Conservation (phyloP, 2,329 filamentous ascomycete species). For the Escovopsis weberi region DNA sequence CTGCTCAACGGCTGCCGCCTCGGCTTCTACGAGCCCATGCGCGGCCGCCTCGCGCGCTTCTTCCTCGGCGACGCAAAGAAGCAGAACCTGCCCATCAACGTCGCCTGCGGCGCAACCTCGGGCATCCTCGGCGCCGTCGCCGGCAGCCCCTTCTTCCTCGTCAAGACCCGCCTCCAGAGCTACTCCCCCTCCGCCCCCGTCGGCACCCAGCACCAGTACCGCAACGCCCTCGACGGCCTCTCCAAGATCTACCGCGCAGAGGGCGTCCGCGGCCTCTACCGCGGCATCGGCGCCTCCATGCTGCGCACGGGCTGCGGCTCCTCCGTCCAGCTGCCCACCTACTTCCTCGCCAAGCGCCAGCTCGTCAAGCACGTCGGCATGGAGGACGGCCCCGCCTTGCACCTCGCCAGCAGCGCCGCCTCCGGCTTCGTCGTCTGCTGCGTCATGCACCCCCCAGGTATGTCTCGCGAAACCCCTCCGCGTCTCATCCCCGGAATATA, state of each 20-base stretch:
- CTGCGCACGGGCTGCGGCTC: slow-evolving; percentile 91
- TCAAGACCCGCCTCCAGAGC: slow-evolving; percentile 92
- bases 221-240: slow-evolving; percentile 72
- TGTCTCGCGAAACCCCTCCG: slow-evolving; percentile 12
- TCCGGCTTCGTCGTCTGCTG: slow-evolving; percentile 95
- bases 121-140: slow-evolving; percentile 86
- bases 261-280: slow-evolving; percentile 69
- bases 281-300: slow-evolving; percentile 87
- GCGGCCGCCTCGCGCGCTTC: slow-evolving; percentile 51
- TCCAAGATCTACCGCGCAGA: slow-evolving; percentile 63
- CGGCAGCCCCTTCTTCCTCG: slow-evolving; percentile 91
- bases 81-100: slow-evolving; percentile 82
- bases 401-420: slow-evolving; percentile 74
- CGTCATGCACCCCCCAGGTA: slow-evolving; percentile 93
- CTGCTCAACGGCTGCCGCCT: slow-evolving; percentile 91
- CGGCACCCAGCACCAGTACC: slow-evolving; percentile 91
- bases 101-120: slow-evolving; percentile 79
- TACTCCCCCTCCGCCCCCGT: slow-evolving; percentile 86
- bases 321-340: slow-evolving; percentile 91
- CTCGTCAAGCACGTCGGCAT: slow-evolving; percentile 72
- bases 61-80: slow-evolving; percentile 58
- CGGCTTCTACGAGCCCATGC: slow-evolving; percentile 94
- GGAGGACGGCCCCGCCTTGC: slow-evolving; percentile 79
- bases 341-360: slow-evolving; percentile 90
- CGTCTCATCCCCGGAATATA: too few species aligned